Conservation (phyloP, 139 green algal genomes). For the Gonium pectorale region DNA sequence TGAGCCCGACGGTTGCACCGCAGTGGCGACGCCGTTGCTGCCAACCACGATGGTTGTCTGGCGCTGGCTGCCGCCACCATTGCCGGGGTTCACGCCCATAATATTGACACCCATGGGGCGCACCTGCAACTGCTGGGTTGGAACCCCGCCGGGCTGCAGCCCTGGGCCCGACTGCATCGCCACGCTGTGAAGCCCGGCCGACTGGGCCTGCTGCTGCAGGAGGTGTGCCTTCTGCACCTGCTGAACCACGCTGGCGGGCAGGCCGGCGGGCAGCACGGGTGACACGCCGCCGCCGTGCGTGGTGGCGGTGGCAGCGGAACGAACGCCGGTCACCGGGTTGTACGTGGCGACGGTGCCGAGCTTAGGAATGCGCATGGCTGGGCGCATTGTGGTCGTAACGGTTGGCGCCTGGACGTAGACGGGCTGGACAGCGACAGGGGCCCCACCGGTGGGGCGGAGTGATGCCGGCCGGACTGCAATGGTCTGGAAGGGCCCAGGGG, state of each 20-base stretch:
- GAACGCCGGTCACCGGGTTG: slow-evolving; percentile 41
- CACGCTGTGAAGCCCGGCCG: neutral
- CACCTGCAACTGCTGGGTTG: neutral
- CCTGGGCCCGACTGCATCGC: no score
- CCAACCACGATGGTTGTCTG: slow-evolving; percentile 22
- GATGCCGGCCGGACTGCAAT: neutral
- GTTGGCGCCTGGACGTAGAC: neutral
- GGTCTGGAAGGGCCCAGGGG: neutral
- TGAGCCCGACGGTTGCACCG: neutral
- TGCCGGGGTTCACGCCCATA: no score
- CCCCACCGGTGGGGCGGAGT: neutral
- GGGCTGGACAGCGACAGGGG: neutral
- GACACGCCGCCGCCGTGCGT: neutral
- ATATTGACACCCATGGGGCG: no score
- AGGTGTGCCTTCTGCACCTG: slow-evolving; percentile 39
- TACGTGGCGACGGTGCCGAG: slow-evolving; percentile 39
- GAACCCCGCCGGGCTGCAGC: no score
- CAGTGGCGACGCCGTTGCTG: neutral
- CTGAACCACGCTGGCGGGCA: slow-evolving; percentile 26
- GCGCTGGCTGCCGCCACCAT: neutral
- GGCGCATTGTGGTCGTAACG: neutral
- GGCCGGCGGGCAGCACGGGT: neutral
- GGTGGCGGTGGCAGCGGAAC: neutral
- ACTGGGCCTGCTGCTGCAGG: slow-evolving; percentile 22
- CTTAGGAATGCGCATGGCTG: slow-evolving; percentile 40